Conservation (phyloP, 805 yeast genomes). For the Candida orba region DNA sequence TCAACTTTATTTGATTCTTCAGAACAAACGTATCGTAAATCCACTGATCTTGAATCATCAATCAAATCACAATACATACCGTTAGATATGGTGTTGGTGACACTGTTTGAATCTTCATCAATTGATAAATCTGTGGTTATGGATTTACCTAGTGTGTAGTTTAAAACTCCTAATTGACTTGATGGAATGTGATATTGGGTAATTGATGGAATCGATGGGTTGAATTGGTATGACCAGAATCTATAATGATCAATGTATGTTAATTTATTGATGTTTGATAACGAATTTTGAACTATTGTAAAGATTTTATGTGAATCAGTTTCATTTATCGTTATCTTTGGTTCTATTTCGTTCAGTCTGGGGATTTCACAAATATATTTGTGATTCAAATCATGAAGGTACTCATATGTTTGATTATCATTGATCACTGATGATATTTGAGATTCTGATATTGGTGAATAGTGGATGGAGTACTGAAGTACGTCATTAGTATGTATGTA, state of each 20-base stretch:
- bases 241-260: slow-evolving; percentile 1
- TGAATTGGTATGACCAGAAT: slow-evolving; percentile 4
- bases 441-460: neutral
- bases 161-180: neutral
- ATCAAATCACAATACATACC: slow-evolving; percentile 23
- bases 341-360: neutral
- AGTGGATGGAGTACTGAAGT: neutral
- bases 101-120: neutral
- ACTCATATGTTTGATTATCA: neutral
- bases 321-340: neutral
- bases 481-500: neutral
- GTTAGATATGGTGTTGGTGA: slow-evolving; percentile 3
- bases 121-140: neutral
- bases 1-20: neutral
- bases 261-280: neutral
- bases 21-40: slow-evolving; percentile 20
- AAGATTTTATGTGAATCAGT: neutral
- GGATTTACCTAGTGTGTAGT: slow-evolving; percentile 4
- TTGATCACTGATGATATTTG: neutral
- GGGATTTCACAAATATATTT: slow-evolving; percentile 1
- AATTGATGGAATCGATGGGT: neutral
- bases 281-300: neutral
- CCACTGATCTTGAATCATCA: slow-evolving; percentile 15
- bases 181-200: slow-evolving; percentile 1
- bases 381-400: neutral